Base-by-base conservation (phyloP, 108 stramenopile species). In the Nannochloropsis gaditana region DNA sequence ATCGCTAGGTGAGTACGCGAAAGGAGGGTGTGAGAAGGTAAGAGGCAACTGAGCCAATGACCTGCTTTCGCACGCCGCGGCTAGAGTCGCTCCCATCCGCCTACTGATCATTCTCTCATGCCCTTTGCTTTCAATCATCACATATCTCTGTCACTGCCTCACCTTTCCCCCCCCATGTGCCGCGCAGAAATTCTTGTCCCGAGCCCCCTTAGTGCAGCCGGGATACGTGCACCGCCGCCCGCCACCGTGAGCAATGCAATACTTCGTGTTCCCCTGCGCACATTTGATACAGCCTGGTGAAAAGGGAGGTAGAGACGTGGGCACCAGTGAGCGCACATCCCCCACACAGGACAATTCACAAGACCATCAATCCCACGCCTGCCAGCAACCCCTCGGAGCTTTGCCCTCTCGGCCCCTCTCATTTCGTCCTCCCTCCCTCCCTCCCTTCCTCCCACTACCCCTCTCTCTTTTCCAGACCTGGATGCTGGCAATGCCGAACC, bases 201-300 rank as follows among this genome's bases (percentile, higher is more conserved):
- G 88, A 5, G 96, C 95, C 59, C 96, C 96, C 86, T 95, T 95
- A 85, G 94, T 94, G 89, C 96, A 97, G 42, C 95, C 95, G 1
- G 93, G 93, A 84, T 91, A 93, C 21, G 94, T 95, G 85, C 98
- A 98, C 83, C 98, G 89, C 79, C 96, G 93, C 15, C 97, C 97
- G 44, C 97, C 97, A 11, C 97, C 97, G 89, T 98, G 97, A 11
- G 95, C 96, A 88, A 98, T 97, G 90, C 97, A 98, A 87, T 95
- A 96, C 41, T 95, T 89, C n/a, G 96, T 90, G 80, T 95, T 42
- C 93, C 95, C 79, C 79, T 90, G 90, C 44, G 91, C 82, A n/a
- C 85, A 85, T 85, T 90, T 90, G 73, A 86, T 85, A 83, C 90
- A 90, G 41, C 90, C 87, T 73, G 6, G n/a, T 15, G 8, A n/a